Percentiles rank a stretch among this genome's conserved stretches.
These are phyloP conservation scores for Beta corolliflora DNA, from an alignment of 179 eudicot genomes.

Conservation along the genomic window DNA sequence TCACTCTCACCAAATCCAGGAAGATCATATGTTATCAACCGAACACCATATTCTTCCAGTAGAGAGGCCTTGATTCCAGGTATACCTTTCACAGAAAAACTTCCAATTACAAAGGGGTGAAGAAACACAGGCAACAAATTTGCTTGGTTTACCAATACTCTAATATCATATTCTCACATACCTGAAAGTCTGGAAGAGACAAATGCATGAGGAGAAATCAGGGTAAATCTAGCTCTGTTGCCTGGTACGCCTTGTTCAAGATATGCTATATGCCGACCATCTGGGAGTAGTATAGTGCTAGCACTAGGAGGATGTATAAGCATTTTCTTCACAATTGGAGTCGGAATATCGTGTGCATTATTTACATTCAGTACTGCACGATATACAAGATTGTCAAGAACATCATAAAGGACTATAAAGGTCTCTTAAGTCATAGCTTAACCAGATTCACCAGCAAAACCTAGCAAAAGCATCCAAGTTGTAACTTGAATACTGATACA, in stretches of 20 bases:
- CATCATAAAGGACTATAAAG: background rate
- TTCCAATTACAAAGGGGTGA: background rate
- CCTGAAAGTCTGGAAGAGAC: slow-evolving; percentile 86
- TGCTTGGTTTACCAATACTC: background rate
- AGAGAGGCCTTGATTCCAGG: slow-evolving; percentile 65
- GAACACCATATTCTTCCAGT: slow-evolving; percentile 78
- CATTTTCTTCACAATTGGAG: slow-evolving; percentile 60
- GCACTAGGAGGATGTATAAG: slow-evolving; percentile 77
- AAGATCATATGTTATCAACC: slow-evolving; percentile 77
- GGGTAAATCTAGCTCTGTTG: slow-evolving; percentile 63
- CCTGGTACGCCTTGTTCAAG: slow-evolving; percentile 67
- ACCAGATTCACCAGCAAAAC: background rate
- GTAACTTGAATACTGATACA: too few relatives aligned
- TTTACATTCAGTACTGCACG: slow-evolving; percentile 67
- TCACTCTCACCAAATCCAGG: slow-evolving; percentile 99
- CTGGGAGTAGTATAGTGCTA: slow-evolving; percentile 64
- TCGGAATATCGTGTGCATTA: slow-evolving; percentile 38
- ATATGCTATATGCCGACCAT: slow-evolving; percentile 81
- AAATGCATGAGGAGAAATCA: slow-evolving; percentile 79
- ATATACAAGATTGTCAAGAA: slow-evolving; percentile 15
- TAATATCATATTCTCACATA: slow-evolving; percentile 17
- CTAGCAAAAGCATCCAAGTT: background rate
- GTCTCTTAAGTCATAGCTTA: background rate
- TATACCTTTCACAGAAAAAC: slow-evolving; percentile 48
- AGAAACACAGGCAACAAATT: background rate